Evolutionary conservation across 768 basidiomycete genomes (phyloP).

Genomic region (Mycena haematopus): DNA sequence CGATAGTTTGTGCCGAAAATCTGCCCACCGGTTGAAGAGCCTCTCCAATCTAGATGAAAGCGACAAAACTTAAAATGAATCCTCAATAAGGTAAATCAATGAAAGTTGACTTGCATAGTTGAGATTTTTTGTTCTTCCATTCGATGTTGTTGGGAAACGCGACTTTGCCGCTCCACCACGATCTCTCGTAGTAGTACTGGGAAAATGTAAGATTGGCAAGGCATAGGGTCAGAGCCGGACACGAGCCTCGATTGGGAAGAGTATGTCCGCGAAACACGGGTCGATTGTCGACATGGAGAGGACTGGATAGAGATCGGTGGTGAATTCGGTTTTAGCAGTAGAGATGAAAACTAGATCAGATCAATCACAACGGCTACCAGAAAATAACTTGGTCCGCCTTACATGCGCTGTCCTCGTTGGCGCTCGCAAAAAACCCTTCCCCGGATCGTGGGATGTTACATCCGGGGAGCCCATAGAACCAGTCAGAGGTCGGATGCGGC

Average conservation of each 20-base stretch:
- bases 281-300: conserved; percentile 10
- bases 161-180: conserved; percentile 11
- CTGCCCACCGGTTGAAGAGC: conserved; percentile 7
- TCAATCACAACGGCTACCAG: background rate
- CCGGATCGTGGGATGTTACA: background rate
- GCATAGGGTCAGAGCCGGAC: too few species aligned
- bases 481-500: conserved; percentile 12
- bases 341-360: background rate
- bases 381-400: background rate
- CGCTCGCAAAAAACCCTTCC: conserved; percentile 5
- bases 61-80: background rate
- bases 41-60: conserved; percentile 20
- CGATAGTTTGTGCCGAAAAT: conserved; percentile 13
- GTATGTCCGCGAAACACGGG: conserved; percentile 22
- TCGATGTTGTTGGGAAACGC: conserved; percentile 14
- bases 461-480: background rate
- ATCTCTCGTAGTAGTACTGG: conserved; percentile 11
- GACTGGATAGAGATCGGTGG: conserved; percentile 17
- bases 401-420: conserved; percentile 19
- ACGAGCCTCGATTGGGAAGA: conserved; percentile 19
- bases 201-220: background rate
- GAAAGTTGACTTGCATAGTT: conserved; percentile 12
- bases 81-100: too few species aligned
- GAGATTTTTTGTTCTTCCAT: conserved; percentile 6
- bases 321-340: conserved; percentile 15